Conservation (phyloP, 2,329 filamentous ascomycete genomes). For the Cladosporium sp. region DNA sequence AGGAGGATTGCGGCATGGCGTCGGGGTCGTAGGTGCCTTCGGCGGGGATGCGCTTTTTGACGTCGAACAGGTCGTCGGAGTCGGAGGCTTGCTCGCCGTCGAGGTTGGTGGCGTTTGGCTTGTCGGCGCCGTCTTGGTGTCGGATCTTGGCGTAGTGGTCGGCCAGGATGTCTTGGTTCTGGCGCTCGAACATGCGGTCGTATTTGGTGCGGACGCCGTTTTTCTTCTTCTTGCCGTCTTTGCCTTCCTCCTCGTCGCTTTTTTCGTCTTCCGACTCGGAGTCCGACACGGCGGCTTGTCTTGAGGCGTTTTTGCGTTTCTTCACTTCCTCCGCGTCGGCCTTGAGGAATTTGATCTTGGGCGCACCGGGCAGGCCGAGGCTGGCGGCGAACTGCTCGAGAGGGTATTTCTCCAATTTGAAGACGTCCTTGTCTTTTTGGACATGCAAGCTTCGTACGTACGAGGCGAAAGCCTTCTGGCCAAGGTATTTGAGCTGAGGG, state of each 20-base stretch:
- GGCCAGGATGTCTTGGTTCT: conserved; percentile 94
- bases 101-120: conserved; percentile 50
- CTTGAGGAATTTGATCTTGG: conserved; percentile 89
- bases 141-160: conserved; percentile 89
- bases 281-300: conserved; percentile 53
- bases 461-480: conserved; percentile 91
- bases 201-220: conserved; percentile 84
- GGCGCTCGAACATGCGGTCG: conserved; percentile 95
- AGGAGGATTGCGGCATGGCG: conserved; percentile 11
- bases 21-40: conserved; percentile 50
- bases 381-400: conserved; percentile 82
- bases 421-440: conserved; percentile 88
- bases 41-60: conserved; percentile 53
- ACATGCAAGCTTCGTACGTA: conserved; percentile 82
- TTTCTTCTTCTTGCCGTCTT: conserved; percentile 53
- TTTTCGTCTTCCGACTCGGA: conserved; percentile 60
- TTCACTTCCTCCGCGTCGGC: conserved; percentile 86
- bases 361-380: conserved; percentile 83
- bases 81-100: conserved; percentile 32
- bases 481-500: conserved; percentile 87
- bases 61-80: conserved; percentile 71
- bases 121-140: conserved; percentile 54
- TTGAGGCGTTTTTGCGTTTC: conserved; percentile 78
- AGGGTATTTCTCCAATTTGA: conserved; percentile 77
- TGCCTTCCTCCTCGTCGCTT: conserved; percentile 51